Base-by-base conservation (phyloP, 1,284 basidiomycete species). In the Puccinia polysora region DNA sequence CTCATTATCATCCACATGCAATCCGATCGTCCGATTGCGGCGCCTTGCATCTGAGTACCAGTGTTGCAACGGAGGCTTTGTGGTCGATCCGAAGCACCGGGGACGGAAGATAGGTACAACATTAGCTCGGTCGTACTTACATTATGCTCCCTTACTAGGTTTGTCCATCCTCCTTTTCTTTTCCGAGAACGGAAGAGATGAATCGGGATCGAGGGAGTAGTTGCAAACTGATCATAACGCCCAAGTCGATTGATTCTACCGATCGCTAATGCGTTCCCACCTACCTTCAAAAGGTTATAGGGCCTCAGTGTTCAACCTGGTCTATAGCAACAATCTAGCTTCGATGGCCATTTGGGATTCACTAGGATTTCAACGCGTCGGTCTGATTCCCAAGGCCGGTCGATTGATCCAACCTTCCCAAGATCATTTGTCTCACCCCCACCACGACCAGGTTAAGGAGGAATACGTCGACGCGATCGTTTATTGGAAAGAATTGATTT, bases 221-320 rank as follows among this genome's bases (percentile, higher is more conserved):
- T 23, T 23, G 14, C 4, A 36, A 49, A 36, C 6, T 18, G 14
- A 15, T 2, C 28, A 43, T 43, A 10, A 1, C n/a, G 12, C 10
- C 40, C 32, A 20, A 63, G 15, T 30, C 12, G 49, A 34, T 49
- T 38, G 15, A 14, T 58, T 12, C 14, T n/a, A 55, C 14, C 8
- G 14, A 15, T 5, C 52, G 8, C 38, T 49, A 55, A n/a, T n/a
- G 18, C 18, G 1, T 58, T n/a, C 34, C 40, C 10, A 2, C 56
- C 59, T 63, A 7, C 78, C 75, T 25, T 28, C 40, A 18, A 73
- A 75, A 67, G 83, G 92, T 8, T 97, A 94, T 82, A 84, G 86
- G 76, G 90, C 86, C 0, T 91, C 89, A 76, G 90, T 97, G 18
- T 97, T 96, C 84, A 97, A 97, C 79, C 84, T 97, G 56, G 92